Evolutionary conservation across 2,329 filamentous ascomycete species (phyloP), one percentile per base, ranked within the genome.

Genomic region (Trichophyton equinum): DNA sequence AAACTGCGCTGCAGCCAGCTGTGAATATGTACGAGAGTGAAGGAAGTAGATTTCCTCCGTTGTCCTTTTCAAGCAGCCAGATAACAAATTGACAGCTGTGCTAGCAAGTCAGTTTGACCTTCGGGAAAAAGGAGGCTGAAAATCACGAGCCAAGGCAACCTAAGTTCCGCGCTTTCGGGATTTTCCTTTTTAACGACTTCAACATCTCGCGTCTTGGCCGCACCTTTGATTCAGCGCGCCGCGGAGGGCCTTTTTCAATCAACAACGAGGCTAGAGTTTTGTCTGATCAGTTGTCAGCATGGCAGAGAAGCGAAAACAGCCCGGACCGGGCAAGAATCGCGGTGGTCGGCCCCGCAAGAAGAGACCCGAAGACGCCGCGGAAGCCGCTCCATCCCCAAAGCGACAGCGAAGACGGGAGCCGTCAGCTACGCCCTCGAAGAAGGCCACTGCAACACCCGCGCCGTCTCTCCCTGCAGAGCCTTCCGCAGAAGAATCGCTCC

Each of bases 231-330:
- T 33, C n/a, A 20, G 51, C 51, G 51, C 27, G 25, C 30, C 27
- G 51, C 27, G 51, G 51, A 36, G 13, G 9, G 27, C 18, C n/a
- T 5, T 55, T 15, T 55, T 36, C 20, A 7, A 22, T 1, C 33
- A 5, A 13, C 51, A 18, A 33, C 25, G 4, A 36, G 51, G 27
- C 11, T 25, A 25, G 49, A 20, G 6, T 11, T 51, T 27, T 27
- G 20, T 3, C 20, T 27, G 13, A 30, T 51, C 5, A 27, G 25
- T 20, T 15, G 36, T 18, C 55, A 36, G 56, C 36, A 76, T 76
- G 72, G 74, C 72, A 9, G 73, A 76, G 64, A 78, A 77, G 69
- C 74, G 76, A 62, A 74, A 71, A 60, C 69, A 75, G 13, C 73
- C 75, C 7, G 65, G 75, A 11, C 73, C 75, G 8, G 65, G 75